Percentiles rank a stretch among this genome's conserved stretches.
Evolutionary conservation across 2,329 filamentous ascomycete genomes (phyloP).

Genomic region (Penicillium glabrum): DNA sequence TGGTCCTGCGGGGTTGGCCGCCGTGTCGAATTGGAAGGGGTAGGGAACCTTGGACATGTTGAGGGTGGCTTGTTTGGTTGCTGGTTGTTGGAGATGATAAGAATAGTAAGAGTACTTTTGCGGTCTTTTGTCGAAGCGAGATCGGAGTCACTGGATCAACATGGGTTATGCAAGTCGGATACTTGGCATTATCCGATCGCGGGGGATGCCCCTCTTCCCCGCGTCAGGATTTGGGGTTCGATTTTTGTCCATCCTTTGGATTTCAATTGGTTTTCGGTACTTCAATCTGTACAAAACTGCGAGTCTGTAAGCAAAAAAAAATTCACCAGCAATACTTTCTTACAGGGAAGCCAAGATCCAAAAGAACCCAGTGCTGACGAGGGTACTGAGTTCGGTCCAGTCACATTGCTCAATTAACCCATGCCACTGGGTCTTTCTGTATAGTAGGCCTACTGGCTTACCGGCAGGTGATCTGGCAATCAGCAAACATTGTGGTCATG

Average conservation of each 20-base stretch:
- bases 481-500: background rate
- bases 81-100: background rate
- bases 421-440: background rate
- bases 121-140: background rate
- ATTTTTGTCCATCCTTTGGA: background rate
- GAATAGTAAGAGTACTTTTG: background rate
- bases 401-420: background rate
- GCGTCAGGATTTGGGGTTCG: background rate
- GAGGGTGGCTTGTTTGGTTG: background rate
- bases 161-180: background rate
- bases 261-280: background rate
- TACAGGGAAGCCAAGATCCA: background rate
- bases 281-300: background rate
- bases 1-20: conserved; percentile 1
- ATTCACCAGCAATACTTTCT: background rate
- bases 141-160: background rate
- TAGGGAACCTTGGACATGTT: conserved; percentile 15
- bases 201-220: background rate
- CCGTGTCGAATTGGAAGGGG: conserved; percentile 16
- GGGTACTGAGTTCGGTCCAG: background rate
- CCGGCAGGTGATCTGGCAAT: background rate
- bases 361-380: background rate
- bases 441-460: background rate
- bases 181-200: background rate
- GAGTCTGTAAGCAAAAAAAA: background rate